A percentile compares a stretch with the other conserved stretches of the same genome.
Evolutionary conservation across 371 early-diverging fungal species (phyloP).

Genomic region (Gilbertella persicaria): DNA sequence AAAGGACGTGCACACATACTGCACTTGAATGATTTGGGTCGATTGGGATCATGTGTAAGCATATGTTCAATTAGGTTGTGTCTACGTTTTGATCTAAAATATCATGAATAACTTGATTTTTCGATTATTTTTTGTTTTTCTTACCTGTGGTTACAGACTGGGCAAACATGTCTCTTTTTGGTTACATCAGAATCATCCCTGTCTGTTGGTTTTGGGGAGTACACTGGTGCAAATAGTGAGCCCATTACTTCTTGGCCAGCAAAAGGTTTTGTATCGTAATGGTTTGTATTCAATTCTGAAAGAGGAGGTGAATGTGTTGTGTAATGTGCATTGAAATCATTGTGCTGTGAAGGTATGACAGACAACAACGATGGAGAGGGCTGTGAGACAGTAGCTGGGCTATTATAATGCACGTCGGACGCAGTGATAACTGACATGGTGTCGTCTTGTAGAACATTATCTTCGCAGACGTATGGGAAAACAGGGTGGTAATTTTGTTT

Average conservation of each 20-base stretch:
- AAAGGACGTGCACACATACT: constrained; percentile 27
- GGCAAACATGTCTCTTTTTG: constrained; percentile 30
- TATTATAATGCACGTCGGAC: constrained; percentile 7
- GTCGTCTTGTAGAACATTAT: constrained; percentile 18
- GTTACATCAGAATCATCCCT: not conserved
- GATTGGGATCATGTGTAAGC: constrained; percentile 32
- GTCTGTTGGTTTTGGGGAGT: not conserved
- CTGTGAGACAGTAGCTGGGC: not conserved
- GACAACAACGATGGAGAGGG: not conserved
- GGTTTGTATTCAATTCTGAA: not conserved
- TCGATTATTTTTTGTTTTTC: not conserved
- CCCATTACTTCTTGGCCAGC: not conserved
- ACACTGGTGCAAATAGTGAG: not conserved
- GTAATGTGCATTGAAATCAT: not conserved
- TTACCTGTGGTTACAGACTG: constrained; percentile 34
- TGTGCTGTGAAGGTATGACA: not conserved
- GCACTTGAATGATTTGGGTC: constrained; percentile 29
- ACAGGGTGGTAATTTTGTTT: no score
- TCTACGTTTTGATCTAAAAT: constrained; percentile 32
- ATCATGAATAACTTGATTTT: not conserved
- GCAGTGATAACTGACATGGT: constrained; percentile 19
- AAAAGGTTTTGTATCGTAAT: not conserved
- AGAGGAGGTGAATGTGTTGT: not conserved
- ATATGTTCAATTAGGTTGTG: constrained; percentile 38
- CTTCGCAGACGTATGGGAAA: no score